A percentile compares a stretch with the other conserved stretches of the same genome.
These are phyloP conservation scores for Nicotiana benthamiana DNA, from an alignment of 257 asterid genomes.

Conservation along the genomic window DNA sequence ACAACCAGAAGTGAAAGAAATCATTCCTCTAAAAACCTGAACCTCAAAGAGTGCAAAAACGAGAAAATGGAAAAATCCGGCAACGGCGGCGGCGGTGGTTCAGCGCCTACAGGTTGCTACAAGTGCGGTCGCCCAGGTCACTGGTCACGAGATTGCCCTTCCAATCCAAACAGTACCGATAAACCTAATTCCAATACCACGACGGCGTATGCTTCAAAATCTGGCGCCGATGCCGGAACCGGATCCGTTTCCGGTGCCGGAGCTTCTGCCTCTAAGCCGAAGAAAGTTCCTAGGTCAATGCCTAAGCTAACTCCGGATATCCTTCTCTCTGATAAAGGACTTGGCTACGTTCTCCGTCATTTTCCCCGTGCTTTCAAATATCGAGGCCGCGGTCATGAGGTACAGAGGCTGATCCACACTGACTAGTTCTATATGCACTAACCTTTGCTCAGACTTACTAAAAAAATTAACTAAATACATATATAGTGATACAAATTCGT, in stretches of 20 bases:
- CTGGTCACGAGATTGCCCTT: constrained; percentile 95
- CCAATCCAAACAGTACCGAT: constrained; percentile 25
- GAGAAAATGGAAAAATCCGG: constrained; percentile 27
- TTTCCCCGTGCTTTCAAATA: constrained; percentile 73
- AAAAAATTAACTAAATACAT: too few relatives aligned
- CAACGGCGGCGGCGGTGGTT: constrained; percentile 29
- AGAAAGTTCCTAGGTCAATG: constrained; percentile 41
- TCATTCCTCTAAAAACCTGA: not conserved
- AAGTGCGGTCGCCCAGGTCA: constrained; percentile 97
- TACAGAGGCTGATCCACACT: not conserved
- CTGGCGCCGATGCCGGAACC: not conserved
- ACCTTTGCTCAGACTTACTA: too few relatives aligned
- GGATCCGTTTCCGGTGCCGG: constrained; percentile 12
- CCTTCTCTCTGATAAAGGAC: constrained; percentile 72
- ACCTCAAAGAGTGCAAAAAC: not conserved
- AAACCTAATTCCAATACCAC: not conserved
- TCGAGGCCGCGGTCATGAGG: constrained; percentile 94
- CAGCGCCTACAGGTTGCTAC: constrained; percentile 90
- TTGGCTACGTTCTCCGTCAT: constrained; percentile 78
- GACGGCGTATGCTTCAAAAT: not conserved
- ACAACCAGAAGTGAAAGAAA: not conserved
- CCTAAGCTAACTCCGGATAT: constrained; percentile 86
- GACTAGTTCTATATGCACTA: too few relatives aligned
- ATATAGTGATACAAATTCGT: too few relatives aligned
- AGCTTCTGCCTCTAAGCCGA: constrained; percentile 36